These are phyloP conservation scores for Penicillium silybi DNA, from an alignment of 495 filamentous ascomycete species.

Conservation along the genomic window DNA sequence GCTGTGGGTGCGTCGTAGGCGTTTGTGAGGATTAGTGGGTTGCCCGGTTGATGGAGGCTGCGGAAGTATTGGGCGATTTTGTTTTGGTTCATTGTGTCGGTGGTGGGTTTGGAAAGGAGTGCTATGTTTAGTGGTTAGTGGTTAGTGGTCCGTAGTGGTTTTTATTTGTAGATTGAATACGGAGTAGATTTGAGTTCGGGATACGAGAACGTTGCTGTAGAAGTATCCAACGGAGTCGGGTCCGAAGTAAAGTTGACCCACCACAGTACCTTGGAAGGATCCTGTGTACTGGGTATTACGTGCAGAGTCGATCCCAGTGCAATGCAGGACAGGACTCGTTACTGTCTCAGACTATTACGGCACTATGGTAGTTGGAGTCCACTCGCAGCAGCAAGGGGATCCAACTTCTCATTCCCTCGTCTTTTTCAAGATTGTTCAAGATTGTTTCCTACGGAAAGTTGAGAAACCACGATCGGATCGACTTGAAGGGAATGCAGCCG, in stretches of 20 bases:
- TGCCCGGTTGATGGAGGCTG: conserved; percentile 42
- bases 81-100: conserved; percentile 1
- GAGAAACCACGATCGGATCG: conserved; percentile 2
- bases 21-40: conserved; percentile 51
- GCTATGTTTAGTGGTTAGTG: not conserved
- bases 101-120: too few relatives aligned
- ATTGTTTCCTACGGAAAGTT: too few relatives aligned
- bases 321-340: conserved; percentile 1
- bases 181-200: not conserved
- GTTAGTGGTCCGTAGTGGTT: not conserved
- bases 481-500: conserved; percentile 1
- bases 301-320: not conserved
- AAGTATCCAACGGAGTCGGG: not conserved
- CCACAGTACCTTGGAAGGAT: not conserved
- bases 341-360: conserved; percentile 4
- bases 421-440: not conserved
- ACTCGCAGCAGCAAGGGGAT: conserved; percentile 12
- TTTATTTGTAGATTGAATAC: not conserved
- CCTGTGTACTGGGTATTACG: not conserved
- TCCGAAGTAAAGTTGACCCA: not conserved
- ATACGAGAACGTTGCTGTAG: not conserved
- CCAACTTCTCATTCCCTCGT: not conserved
- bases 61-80: conserved; percentile 14
- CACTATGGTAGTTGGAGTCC: not conserved
- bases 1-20: conserved; percentile 48